Evolutionary conservation across 2,329 filamentous ascomycete species (phyloP).

Genomic region (Penicillium italicum): DNA sequence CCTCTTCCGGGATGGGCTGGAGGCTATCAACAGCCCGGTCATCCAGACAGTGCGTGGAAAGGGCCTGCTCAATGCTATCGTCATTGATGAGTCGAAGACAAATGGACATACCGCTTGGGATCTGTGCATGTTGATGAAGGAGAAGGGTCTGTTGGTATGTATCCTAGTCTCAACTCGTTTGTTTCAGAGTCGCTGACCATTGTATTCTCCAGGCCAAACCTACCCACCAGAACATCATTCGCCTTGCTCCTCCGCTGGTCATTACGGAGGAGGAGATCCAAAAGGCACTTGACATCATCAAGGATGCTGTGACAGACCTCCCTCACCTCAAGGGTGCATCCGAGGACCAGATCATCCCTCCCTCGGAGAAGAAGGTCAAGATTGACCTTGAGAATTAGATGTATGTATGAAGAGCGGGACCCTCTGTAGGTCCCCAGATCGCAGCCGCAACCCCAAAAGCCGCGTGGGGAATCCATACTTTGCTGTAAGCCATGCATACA

Average conservation of each 20-base stretch:
- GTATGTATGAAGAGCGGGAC: not conserved
- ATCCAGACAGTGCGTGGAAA: constrained; percentile 84
- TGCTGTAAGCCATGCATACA: not conserved
- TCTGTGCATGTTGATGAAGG: constrained; percentile 89
- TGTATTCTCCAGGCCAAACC: constrained; percentile 76
- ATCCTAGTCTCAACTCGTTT: not conserved
- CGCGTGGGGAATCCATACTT: not conserved
- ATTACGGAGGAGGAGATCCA: constrained; percentile 85
- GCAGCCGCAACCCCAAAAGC: not conserved
- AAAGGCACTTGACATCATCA: constrained; percentile 73
- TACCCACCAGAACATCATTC: constrained; percentile 97
- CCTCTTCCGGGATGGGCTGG: constrained; percentile 75
- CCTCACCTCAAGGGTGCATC: constrained; percentile 61
- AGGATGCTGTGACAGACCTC: constrained; percentile 75
- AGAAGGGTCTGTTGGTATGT: constrained; percentile 86
- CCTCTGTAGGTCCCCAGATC: not conserved
- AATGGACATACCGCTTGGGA: constrained; percentile 91
- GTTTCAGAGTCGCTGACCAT: not conserved
- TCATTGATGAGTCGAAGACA: constrained; percentile 87
- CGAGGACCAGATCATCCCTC: constrained; percentile 55
- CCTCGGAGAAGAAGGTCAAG: constrained; percentile 59
- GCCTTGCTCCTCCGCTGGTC: constrained; percentile 91
- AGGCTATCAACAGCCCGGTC: constrained; percentile 71
- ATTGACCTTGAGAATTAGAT: constrained; percentile 56
- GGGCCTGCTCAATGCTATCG: constrained; percentile 89